Percentiles rank a stretch among this genome's conserved stretches.
Conservation (phyloP, 2,329 filamentous ascomycete species). For the Colletotrichum sp. region DNA sequence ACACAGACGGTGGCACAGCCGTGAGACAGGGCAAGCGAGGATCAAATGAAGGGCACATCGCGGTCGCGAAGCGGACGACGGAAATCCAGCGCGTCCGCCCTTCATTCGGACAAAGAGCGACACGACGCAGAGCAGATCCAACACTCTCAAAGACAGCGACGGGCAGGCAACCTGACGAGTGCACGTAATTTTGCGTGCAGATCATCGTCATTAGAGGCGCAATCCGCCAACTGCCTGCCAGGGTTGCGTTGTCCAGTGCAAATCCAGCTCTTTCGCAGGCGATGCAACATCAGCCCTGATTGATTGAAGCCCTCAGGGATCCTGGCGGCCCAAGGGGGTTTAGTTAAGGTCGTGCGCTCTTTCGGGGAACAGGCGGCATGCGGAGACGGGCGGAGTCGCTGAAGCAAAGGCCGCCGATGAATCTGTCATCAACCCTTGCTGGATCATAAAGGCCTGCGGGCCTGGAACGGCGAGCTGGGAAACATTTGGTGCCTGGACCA, state of each 20-base stretch:
- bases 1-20: neutral
- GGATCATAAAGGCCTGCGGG: neutral
- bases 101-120: neutral
- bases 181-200: neutral
- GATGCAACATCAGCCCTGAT: constrained; percentile 1
- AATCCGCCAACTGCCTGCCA: neutral
- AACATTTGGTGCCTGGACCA: neutral
- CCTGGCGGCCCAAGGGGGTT: neutral
- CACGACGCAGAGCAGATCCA: neutral
- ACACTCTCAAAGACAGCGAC: neutral
- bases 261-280: neutral
- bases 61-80: neutral
- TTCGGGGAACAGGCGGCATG: constrained; percentile 2
- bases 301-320: neutral
- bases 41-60: neutral
- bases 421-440: neutral
- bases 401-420: neutral
- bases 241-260: neutral
- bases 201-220: neutral
- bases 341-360: neutral
- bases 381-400: constrained; percentile 1
- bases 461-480: neutral
- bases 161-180: neutral
- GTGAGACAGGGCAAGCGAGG: neutral
- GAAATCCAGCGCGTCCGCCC: neutral